Evolutionary conservation across 352 stramenopile genomes (phyloP).

Genomic region (Pythium monospermum): DNA sequence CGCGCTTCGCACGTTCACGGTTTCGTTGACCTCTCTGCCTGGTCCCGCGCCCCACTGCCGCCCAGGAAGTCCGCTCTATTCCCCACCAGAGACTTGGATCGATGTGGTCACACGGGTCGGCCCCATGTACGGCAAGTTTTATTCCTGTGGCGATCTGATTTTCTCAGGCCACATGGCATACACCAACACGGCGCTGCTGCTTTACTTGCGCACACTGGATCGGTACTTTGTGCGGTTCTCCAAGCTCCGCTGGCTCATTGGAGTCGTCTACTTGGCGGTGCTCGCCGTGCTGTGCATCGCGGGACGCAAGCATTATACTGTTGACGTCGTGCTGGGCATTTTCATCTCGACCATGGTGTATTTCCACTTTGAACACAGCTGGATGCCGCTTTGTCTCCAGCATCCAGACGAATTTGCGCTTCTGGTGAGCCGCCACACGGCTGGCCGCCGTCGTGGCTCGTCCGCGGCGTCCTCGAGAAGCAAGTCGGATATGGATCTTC

Average conservation of each 20-base stretch:
- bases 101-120: conserved; percentile 38
- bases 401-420: conserved; percentile 4
- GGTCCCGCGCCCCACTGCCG: conserved; percentile 39
- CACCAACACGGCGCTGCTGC: conserved; percentile 34
- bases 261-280: conserved; percentile 23
- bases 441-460: too few species aligned
- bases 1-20: conserved; percentile 32
- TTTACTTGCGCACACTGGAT: conserved; percentile 34
- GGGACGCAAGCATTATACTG: conserved; percentile 37
- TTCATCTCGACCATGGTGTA: conserved; percentile 35
- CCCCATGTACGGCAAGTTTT: conserved; percentile 34
- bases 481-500: background rate
- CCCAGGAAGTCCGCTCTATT: conserved; percentile 23
- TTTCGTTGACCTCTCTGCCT: conserved; percentile 37
- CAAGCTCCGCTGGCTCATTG: conserved; percentile 22
- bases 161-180: conserved; percentile 47
- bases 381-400: conserved; percentile 23
- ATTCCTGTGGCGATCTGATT: conserved; percentile 43
- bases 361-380: conserved; percentile 42
- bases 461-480: background rate
- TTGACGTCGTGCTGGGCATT: conserved; percentile 36
- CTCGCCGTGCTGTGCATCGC: conserved; percentile 32
- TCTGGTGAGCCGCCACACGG: background rate
- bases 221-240: conserved; percentile 25
- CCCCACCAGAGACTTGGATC: conserved; percentile 31